Conservation (phyloP, 768 basidiomycete genomes). For the Rhodotorula kratochvilovae region DNA sequence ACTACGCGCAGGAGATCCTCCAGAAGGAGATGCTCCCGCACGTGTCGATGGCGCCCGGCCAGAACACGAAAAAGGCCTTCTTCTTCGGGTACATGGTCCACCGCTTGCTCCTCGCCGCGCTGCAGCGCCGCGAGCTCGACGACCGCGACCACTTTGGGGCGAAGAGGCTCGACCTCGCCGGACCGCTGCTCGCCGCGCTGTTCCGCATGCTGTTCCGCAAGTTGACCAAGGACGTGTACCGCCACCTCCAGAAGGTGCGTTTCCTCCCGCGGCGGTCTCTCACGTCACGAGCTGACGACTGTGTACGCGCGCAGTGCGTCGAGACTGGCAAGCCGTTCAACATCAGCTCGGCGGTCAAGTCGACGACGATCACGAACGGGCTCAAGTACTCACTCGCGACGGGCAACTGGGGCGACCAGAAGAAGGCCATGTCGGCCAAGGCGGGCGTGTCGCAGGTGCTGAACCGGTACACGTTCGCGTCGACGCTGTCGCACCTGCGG, state of each 20-base stretch:
- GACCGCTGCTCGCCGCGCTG: slow-evolving; percentile 88
- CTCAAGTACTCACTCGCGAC: slow-evolving; percentile 96
- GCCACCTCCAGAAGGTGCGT: slow-evolving; percentile 95
- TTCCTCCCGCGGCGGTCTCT: no score
- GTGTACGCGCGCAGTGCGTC: slow-evolving; percentile 70
- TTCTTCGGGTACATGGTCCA: slow-evolving; percentile 99
- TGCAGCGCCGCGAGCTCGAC: slow-evolving; percentile 91
- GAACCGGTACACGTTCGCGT: slow-evolving; percentile 97
- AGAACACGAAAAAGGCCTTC: slow-evolving; percentile 96
- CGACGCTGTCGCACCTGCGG: slow-evolving; percentile 93
- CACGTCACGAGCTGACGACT: no score
- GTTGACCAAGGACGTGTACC: slow-evolving; percentile 92
- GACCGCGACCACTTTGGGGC: slow-evolving; percentile 99
- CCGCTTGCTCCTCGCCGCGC: slow-evolving; percentile 81
- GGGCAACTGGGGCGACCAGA: slow-evolving; percentile 99
- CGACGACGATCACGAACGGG: slow-evolving; percentile 95
- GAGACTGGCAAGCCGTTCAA: slow-evolving; percentile 94
- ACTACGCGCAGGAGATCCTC: slow-evolving; percentile 93
- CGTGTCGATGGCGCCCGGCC: slow-evolving; percentile 90
- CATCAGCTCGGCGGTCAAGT: slow-evolving; percentile 83
- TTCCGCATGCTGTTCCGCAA: slow-evolving; percentile 98
- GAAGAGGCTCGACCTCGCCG: slow-evolving; percentile 92
- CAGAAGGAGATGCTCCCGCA: slow-evolving; percentile 99
- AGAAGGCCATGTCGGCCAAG: slow-evolving; percentile 95
- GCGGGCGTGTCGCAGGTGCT: slow-evolving; percentile 98